phyloP scores from a whole-genome alignment of 352 stramenopile species.

The Phytophthora vignae region DNA sequence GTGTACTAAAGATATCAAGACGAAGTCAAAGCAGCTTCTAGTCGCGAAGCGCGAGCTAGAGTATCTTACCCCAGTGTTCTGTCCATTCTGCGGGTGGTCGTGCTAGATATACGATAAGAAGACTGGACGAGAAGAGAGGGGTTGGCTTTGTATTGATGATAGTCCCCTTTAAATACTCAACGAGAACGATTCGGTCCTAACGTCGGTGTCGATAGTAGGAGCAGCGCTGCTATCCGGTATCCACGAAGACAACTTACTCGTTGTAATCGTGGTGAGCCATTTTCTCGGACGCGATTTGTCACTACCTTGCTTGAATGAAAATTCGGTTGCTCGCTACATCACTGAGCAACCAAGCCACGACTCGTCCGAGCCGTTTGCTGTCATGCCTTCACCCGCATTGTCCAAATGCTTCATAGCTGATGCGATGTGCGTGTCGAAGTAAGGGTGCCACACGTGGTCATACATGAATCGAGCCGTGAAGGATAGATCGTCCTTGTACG shows the following conservation, averaged over 20 bases:
- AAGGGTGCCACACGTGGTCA: slow-evolving; percentile 79
- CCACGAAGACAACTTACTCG: slow-evolving; percentile 4
- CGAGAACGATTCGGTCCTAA: slow-evolving; percentile 32
- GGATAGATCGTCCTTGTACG: slow-evolving; percentile 76
- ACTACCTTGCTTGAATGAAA: slow-evolving; percentile 1
- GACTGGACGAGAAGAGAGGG: neutral
- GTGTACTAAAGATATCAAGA: slow-evolving; percentile 39
- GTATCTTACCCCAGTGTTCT: slow-evolving; percentile 45
- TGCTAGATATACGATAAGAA: slow-evolving; percentile 7
- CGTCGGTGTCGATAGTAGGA: slow-evolving; percentile 24
- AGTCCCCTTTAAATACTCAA: slow-evolving; percentile 46
- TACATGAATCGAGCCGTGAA: slow-evolving; percentile 84
- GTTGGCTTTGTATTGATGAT: slow-evolving; percentile 15
- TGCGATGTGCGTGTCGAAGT: slow-evolving; percentile 73
- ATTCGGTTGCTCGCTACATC: slow-evolving; percentile 47
- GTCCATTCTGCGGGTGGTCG: slow-evolving; percentile 55
- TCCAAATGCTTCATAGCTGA: slow-evolving; percentile 79
- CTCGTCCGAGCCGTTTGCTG: slow-evolving; percentile 44
- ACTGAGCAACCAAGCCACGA: slow-evolving; percentile 74
- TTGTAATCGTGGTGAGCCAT: neutral
- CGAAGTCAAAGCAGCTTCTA: slow-evolving; percentile 32
- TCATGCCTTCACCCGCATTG: slow-evolving; percentile 44
- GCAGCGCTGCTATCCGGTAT: slow-evolving; percentile 8
- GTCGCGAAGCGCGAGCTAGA: slow-evolving; percentile 46
- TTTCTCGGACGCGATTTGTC: slow-evolving; percentile 15